Evolutionary conservation across 805 yeast species (phyloP).

Genomic region (Kregervanrija pseudodelftensis): DNA sequence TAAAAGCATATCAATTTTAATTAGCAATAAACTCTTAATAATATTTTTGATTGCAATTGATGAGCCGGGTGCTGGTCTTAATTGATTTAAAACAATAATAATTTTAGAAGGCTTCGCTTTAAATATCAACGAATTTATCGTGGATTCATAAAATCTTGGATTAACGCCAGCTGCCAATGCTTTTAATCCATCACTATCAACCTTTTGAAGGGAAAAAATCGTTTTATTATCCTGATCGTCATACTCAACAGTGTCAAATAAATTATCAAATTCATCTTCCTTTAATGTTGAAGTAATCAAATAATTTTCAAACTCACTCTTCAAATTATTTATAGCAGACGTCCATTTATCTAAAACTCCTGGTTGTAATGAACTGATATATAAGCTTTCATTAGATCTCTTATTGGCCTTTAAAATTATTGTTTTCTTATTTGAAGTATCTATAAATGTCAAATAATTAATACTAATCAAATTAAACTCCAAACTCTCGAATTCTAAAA

Average conservation of each 20-base stretch:
- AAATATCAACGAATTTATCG: constrained; percentile 18
- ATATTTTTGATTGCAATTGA: constrained; percentile 23
- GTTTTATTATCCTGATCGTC: constrained; percentile 2
- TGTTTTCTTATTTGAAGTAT: constrained; percentile 5
- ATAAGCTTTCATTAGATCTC: background rate
- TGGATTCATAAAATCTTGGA: constrained; percentile 24
- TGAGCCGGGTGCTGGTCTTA: constrained; percentile 15
- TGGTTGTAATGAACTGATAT: background rate
- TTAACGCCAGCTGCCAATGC: constrained; percentile 21
- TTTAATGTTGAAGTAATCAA: constrained; percentile 21
- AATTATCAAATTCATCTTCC: constrained; percentile 18
- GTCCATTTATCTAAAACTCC: constrained; percentile 25
- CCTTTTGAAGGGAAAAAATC: background rate
- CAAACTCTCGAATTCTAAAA: constrained; percentile 7
- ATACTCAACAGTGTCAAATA: constrained; percentile 1
- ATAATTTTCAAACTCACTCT: constrained; percentile 17
- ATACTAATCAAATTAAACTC: constrained; percentile 10
- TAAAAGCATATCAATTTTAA: constrained; percentile 22
- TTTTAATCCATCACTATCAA: constrained; percentile 3
- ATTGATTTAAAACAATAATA: constrained; percentile 24
- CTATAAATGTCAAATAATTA: constrained; percentile 11
- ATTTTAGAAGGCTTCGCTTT: constrained; percentile 22
- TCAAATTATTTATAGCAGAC: constrained; percentile 19
- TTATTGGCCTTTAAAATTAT: constrained; percentile 6
- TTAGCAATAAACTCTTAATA: constrained; percentile 20